A percentile compares a stretch with the other conserved stretches of the same genome.
These are phyloP conservation scores for Sporothrix brasiliensis DNA, from an alignment of 2,329 filamentous ascomycete genomes.

Conservation along the genomic window DNA sequence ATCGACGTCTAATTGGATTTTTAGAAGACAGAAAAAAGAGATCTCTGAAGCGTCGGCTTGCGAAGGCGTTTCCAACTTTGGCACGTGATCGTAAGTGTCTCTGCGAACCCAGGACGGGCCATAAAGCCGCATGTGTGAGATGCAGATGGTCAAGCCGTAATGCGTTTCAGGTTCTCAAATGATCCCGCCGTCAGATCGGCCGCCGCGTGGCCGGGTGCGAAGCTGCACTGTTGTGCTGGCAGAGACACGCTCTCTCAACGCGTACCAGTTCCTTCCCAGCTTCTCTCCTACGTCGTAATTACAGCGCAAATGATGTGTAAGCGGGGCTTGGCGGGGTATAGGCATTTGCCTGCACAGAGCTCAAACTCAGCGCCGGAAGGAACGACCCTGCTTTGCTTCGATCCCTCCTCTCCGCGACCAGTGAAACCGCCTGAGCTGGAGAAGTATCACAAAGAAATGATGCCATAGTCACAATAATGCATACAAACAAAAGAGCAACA, in stretches of 20 bases:
- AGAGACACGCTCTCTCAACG: slow-evolving; percentile 2
- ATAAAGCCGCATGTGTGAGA: not conserved
- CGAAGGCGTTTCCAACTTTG: not conserved
- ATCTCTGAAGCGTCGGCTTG: no score
- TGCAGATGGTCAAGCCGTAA: not conserved
- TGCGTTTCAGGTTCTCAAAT: slow-evolving; percentile 5
- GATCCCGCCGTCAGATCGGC: slow-evolving; percentile 9
- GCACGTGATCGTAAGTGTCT: not conserved
- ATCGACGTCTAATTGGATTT: no score
- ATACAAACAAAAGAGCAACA: not conserved
- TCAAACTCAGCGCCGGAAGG: slow-evolving; percentile 25
- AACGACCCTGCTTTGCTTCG: slow-evolving; percentile 8
- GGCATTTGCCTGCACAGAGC: slow-evolving; percentile 4
- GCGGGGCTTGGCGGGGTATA: slow-evolving; percentile 32
- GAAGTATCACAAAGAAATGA: not conserved
- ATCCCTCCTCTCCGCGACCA: not conserved
- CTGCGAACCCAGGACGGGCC: no score
- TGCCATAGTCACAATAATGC: slow-evolving; percentile 7
- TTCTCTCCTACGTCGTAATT: not conserved
- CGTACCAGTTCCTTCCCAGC: not conserved
- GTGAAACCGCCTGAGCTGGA: slow-evolving; percentile 1
- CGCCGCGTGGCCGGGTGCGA: not conserved
- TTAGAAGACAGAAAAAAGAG: no score
- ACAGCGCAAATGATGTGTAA: slow-evolving; percentile 28
- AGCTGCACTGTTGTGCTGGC: slow-evolving; percentile 12